These are phyloP conservation scores for Blastocystis sp. DNA, from an alignment of 352 stramenopile species.

Conservation along the genomic window DNA sequence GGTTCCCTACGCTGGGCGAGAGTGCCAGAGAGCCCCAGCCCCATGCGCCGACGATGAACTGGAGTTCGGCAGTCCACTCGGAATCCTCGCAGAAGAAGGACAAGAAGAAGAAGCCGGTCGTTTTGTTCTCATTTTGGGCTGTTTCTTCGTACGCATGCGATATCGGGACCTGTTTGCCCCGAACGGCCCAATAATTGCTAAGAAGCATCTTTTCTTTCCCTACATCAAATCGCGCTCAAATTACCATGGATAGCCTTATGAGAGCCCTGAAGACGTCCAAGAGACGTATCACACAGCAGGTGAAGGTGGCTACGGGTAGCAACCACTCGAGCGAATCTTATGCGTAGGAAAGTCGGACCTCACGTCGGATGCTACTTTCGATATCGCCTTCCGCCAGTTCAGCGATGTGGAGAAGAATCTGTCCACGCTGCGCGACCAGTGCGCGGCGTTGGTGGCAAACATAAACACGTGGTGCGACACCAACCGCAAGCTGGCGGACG, in stretches of 20 bases:
- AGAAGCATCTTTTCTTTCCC: too few species aligned
- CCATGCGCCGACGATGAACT: not conserved
- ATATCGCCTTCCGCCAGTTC: conserved; percentile 56
- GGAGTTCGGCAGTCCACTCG: not conserved
- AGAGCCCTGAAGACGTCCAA: conserved; percentile 63
- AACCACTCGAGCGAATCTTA: too few species aligned
- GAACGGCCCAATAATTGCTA: too few species aligned
- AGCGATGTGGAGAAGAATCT: conserved; percentile 61
- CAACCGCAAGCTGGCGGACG: not conserved
- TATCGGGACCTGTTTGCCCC: too few species aligned
- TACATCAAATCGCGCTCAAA: too few species aligned
- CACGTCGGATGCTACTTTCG: conserved; percentile 47
- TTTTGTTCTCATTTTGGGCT: conserved; percentile 36
- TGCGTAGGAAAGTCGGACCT: conserved; percentile 13
- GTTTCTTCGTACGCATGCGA: not conserved
- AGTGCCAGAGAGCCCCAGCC: not conserved
- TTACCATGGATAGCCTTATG: conserved; percentile 58
- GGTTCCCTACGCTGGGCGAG: conserved; percentile 14
- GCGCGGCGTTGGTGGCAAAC: conserved; percentile 43
- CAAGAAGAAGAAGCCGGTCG: not conserved
- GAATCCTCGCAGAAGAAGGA: not conserved
- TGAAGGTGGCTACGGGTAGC: conserved; percentile 55
- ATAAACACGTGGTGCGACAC: conserved; percentile 63
- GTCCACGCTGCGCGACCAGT: conserved; percentile 25
- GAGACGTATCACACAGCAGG: conserved; percentile 55